phyloP scores from a whole-genome alignment of 805 yeast genomes.

The Saccharomycopsis oosterbeekiorum region DNA sequence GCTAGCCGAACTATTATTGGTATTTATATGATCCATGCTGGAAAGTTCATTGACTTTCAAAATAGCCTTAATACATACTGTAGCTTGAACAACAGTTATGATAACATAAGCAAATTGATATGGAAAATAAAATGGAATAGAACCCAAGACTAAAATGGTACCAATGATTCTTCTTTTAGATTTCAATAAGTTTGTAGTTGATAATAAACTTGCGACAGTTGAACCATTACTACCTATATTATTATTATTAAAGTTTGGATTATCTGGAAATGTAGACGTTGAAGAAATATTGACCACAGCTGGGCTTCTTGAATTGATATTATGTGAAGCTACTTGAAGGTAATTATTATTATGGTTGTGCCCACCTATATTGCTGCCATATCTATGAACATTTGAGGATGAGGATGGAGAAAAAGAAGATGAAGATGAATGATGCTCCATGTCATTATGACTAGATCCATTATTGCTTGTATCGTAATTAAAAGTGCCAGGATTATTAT shows the following conservation, averaged over 20 bases:
- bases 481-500: background rate
- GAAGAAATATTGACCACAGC: background rate
- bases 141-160: slow-evolving; percentile 29
- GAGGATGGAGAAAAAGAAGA: background rate
- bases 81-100: slow-evolving; percentile 46
- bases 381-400: background rate
- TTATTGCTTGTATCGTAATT: background rate
- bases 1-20: background rate
- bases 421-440: background rate
- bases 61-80: slow-evolving; percentile 36
- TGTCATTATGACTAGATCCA: background rate
- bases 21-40: slow-evolving; percentile 2
- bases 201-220: background rate
- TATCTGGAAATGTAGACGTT: background rate
- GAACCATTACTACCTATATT: background rate
- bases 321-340: background rate
- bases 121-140: slow-evolving; percentile 59
- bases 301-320: background rate
- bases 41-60: slow-evolving; percentile 4
- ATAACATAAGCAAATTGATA: slow-evolving; percentile 70
- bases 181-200: slow-evolving; percentile 14
- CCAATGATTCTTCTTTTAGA: slow-evolving; percentile 27
- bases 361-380: background rate
- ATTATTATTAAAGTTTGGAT: background rate
- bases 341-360: background rate